phyloP scores from a whole-genome alignment of 2,329 filamentous ascomycete species.

The Cryphonectria naterciae region DNA sequence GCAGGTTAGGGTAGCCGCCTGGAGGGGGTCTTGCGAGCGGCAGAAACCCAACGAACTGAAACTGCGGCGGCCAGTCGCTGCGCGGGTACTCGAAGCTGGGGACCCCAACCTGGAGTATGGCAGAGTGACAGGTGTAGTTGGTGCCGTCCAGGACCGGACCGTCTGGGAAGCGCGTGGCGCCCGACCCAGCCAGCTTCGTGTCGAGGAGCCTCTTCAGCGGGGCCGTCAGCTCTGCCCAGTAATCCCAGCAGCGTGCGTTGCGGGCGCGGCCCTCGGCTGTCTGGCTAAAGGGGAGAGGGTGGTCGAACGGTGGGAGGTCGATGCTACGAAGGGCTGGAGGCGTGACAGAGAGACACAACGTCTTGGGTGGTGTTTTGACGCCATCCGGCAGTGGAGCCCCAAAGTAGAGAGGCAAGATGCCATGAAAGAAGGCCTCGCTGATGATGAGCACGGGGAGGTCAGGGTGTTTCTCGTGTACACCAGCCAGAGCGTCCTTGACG shows the following conservation, averaged over 20 bases:
- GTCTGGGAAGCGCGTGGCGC: conserved; percentile 32
- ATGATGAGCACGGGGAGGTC: conserved; percentile 37
- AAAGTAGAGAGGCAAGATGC: conserved; percentile 40
- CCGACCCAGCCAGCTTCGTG: conserved; percentile 36
- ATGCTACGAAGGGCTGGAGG: conserved; percentile 41
- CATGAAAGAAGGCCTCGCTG: conserved; percentile 43
- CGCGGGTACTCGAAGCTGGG: conserved; percentile 44
- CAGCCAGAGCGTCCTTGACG: conserved; percentile 35
- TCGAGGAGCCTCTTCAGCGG: conserved; percentile 37
- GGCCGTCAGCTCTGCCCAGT: conserved; percentile 35
- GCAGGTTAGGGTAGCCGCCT: conserved; percentile 31
- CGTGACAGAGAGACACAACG: conserved; percentile 43
- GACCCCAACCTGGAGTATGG: conserved; percentile 43
- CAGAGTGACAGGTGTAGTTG: conserved; percentile 42
- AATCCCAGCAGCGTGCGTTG: conserved; percentile 37
- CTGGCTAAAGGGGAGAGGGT: conserved; percentile 38
- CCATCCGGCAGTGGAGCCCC: conserved; percentile 36
- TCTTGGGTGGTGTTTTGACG: conserved; percentile 31
- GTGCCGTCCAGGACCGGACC: conserved; percentile 39
- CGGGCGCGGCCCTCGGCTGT: conserved; percentile 34
- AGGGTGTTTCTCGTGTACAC: conserved; percentile 32
- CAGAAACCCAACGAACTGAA: conserved; percentile 42
- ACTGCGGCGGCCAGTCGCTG: conserved; percentile 41
- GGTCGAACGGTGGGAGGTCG: conserved; percentile 42
- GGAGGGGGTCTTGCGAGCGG: conserved; percentile 30